Base-by-base conservation (phyloP, 73 alveolate species). In the Tetrahymena elliotti region DNA sequence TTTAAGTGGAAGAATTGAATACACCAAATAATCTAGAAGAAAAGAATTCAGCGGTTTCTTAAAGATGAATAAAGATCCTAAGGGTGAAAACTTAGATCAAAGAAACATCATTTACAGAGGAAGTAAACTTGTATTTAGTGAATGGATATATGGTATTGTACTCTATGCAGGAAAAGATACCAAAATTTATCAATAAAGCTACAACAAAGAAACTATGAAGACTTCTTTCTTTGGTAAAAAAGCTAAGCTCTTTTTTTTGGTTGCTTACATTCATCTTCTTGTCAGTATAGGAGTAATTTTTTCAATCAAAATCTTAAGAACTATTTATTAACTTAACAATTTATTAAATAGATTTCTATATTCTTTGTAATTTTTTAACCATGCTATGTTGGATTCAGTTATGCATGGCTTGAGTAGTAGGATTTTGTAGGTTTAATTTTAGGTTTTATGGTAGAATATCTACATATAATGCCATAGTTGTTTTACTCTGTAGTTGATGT, bases 11-110 rank as follows among this genome's bases (percentile, higher is more conserved):
- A 68, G 36, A 31, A 68, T 68, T 1, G 88, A 68, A 68, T 68
- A 68, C 36, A 68, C 88, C 0, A 68, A 16, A 68, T 11, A 68
- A 31, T 68, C 88, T 3, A 68, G 36, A 31, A 68, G 88, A 10
- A 68, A 68, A 68, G 88, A 84, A 20, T 47, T 94, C 9, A 92
- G 93, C 15, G 96, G 96, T 20, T 94, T 84, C 92, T 35, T 94
- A n/a, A 94, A 94, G 37, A 41, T 94, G 52, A 94, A 94, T 31
- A 94, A 94, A 53, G 96, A 94, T 88, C 96, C 96, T 0, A 94
- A 94, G 37, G 96, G 96, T 0, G 96, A 94, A 47, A 36, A 88
- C 31, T 88, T 94, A 35, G 53, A 84, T 34, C 33, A 27, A 4
- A 33, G 33, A 41, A 94, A 94, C 35, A 88, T 94, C 13, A 39